A percentile compares a stretch with the other conserved stretches of the same genome.
Evolutionary conservation across 1,284 basidiomycete species (phyloP).

Genomic region (Naganishia liquefaciens): DNA sequence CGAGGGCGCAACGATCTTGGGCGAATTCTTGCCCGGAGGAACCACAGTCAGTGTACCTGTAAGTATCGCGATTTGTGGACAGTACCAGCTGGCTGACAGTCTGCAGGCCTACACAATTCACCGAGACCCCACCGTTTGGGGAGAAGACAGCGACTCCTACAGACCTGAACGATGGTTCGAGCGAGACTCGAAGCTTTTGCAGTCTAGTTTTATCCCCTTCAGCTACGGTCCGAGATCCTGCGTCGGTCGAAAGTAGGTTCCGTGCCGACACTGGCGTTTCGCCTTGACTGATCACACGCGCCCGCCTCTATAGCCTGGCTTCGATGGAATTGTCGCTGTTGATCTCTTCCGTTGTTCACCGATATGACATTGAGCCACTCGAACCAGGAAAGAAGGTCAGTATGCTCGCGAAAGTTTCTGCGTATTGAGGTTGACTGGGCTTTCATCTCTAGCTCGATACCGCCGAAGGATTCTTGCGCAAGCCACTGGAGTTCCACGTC

Average conservation of each 20-base stretch:
- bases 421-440: not conserved
- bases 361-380: constrained; percentile 31
- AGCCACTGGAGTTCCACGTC: constrained; percentile 28
- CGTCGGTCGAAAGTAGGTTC: constrained; percentile 39
- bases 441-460: constrained; percentile 14
- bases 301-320: constrained; percentile 26
- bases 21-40: constrained; percentile 35
- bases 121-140: constrained; percentile 61
- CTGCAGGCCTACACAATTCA: constrained; percentile 53
- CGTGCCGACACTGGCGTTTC: not conserved
- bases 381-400: constrained; percentile 29
- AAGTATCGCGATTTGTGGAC: not conserved
- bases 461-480: constrained; percentile 31
- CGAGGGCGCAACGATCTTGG: constrained; percentile 34
- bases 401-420: not conserved
- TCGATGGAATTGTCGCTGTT: constrained; percentile 32
- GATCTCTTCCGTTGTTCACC: constrained; percentile 30
- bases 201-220: constrained; percentile 40
- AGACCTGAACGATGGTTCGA: constrained; percentile 55
- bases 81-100: not conserved
- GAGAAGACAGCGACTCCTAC: constrained; percentile 61
- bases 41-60: constrained; percentile 37
- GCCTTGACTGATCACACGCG: not conserved
- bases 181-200: constrained; percentile 30
- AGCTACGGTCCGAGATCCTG: constrained; percentile 41